Evolutionary conservation across 306 rosid genomes (phyloP).

Genomic region (Leucaena leucocephala): DNA sequence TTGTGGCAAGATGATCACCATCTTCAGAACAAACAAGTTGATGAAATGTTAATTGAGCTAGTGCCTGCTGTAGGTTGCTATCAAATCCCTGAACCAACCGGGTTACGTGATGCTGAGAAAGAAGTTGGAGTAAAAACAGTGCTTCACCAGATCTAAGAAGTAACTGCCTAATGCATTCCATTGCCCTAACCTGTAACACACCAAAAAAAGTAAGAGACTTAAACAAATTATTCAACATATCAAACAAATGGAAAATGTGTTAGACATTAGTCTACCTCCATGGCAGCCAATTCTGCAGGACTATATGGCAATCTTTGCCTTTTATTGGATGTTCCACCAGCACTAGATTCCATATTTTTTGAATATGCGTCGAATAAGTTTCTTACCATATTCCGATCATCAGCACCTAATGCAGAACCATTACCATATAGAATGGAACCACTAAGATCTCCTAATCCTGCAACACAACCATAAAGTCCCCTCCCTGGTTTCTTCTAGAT

Average conservation of each 20-base stretch:
- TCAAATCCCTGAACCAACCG: conserved; percentile 90
- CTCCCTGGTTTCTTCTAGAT: conserved; percentile 94
- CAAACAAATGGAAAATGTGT: conserved; percentile 8
- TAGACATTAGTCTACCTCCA: conserved; percentile 72
- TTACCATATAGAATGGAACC: conserved; percentile 86
- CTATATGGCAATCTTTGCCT: conserved; percentile 89
- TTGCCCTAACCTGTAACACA: conserved; percentile 84
- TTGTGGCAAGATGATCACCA: conserved; percentile 85
- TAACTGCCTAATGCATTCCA: conserved; percentile 95
- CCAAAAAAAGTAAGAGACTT: conserved; percentile 38
- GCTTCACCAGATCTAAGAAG: conserved; percentile 93
- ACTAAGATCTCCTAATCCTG: conserved; percentile 85
- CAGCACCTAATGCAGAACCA: conserved; percentile 73
- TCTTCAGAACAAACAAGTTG: conserved; percentile 95
- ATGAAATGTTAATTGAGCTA: conserved; percentile 85
- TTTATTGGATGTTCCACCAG: conserved; percentile 70
- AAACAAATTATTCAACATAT: conserved; percentile 22
- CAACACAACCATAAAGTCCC: conserved; percentile 98
- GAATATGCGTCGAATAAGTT: conserved; percentile 83
- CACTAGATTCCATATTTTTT: conserved; percentile 68
- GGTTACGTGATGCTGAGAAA: conserved; percentile 92
- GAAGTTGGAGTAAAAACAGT: conserved; percentile 91
- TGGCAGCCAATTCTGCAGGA: conserved; percentile 95
- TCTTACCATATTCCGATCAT: conserved; percentile 82
- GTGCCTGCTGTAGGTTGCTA: conserved; percentile 57